phyloP scores from a whole-genome alignment of 2,329 filamentous ascomycete genomes.

The Ophiocordyceps robertsii region DNA sequence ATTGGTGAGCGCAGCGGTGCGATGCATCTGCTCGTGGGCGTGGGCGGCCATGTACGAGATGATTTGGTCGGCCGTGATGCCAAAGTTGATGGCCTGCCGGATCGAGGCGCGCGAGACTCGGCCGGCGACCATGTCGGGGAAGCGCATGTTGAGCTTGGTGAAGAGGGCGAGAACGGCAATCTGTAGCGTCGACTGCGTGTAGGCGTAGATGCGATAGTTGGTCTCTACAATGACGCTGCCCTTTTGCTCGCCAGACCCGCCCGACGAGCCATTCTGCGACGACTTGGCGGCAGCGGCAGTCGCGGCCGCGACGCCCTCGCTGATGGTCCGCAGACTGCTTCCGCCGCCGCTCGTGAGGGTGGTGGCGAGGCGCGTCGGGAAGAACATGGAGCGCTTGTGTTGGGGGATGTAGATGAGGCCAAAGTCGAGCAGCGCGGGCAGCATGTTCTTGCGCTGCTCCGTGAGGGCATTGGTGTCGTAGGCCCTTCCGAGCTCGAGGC shows the following conservation, averaged over 20 bases:
- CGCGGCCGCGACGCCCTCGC: conserved; percentile 55
- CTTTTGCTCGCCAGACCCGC: conserved; percentile 31
- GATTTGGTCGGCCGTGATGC: conserved; percentile 92
- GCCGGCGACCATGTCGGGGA: conserved; percentile 86
- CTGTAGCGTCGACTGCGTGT: conserved; percentile 85
- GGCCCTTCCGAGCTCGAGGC: conserved; percentile 77
- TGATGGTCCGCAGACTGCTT: conserved; percentile 57
- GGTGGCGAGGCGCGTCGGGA: conserved; percentile 86
- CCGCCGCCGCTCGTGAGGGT: conserved; percentile 78
- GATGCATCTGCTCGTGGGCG: conserved; percentile 87
- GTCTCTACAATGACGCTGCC: conserved; percentile 95
- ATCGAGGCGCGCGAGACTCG: conserved; percentile 83
- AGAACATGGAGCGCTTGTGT: conserved; percentile 50
- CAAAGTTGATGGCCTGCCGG: conserved; percentile 71
- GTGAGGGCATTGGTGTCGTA: conserved; percentile 82
- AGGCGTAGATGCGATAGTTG: conserved; percentile 95
- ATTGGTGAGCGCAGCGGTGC: conserved; percentile 41
- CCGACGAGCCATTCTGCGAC: conserved; percentile 22
- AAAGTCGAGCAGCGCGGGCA: conserved; percentile 83
- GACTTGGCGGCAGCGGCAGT: conserved; percentile 29
- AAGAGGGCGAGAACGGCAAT: conserved; percentile 92
- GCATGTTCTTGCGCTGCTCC: conserved; percentile 70
- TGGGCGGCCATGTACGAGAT: conserved; percentile 85
- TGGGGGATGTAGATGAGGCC: conserved; percentile 71
- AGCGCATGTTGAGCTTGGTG: conserved; percentile 74